phyloP scores from a whole-genome alignment of 306 rosid genomes.

The Acacia confusa region DNA sequence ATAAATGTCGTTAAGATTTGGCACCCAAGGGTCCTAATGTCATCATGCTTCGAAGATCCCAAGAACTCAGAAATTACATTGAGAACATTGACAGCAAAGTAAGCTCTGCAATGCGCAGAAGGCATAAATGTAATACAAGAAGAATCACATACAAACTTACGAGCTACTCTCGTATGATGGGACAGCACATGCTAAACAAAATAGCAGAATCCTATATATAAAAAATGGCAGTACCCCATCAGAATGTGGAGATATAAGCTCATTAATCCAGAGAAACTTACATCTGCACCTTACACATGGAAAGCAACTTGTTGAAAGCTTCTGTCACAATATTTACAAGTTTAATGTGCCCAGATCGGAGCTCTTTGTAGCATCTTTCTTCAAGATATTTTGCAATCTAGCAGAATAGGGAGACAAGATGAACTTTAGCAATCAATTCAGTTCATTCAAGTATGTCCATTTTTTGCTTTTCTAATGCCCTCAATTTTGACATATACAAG shows the following conservation, averaged over 20 bases:
- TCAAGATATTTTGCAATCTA: constrained; percentile 95
- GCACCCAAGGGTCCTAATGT: constrained; percentile 75
- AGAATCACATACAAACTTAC: not conserved
- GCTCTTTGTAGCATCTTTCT: constrained; percentile 92
- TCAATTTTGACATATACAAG: not conserved
- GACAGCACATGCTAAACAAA: not conserved
- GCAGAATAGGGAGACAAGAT: constrained; percentile 15
- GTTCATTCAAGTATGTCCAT: not conserved
- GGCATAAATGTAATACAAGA: not conserved
- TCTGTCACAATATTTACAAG: constrained; percentile 63
- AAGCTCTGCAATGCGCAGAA: constrained; percentile 61
- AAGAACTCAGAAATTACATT: constrained; percentile 75
- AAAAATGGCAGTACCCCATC: constrained; percentile 13
- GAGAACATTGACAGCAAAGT: constrained; percentile 77
- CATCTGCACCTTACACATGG: constrained; percentile 87
- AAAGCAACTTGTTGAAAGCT: constrained; percentile 79
- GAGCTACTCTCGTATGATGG: not conserved
- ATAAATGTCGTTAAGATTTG: constrained; percentile 80
- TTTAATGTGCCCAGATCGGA: constrained; percentile 67
- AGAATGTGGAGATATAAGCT: constrained; percentile 15
- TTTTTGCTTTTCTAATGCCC: not conserved
- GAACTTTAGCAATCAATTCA: constrained; percentile 36
- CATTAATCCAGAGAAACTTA: constrained; percentile 51
- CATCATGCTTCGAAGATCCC: constrained; percentile 73
- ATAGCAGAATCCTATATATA: not conserved